phyloP scores from a whole-genome alignment of 495 filamentous ascomycete genomes.

The Penicillium lagena region DNA sequence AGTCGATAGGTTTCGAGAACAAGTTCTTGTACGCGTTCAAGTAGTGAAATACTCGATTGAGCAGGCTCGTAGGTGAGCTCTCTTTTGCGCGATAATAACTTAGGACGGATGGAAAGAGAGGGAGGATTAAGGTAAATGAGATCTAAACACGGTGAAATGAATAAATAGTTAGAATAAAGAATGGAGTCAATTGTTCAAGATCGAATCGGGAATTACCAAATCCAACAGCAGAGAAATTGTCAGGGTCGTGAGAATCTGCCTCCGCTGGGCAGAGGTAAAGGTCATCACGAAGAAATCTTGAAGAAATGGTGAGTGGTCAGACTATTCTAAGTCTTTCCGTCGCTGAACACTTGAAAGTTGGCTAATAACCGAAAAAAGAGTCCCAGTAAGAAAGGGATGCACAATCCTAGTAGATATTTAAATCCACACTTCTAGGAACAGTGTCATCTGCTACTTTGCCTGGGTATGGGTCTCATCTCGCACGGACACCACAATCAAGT shows the following conservation, averaged over 20 bases:
- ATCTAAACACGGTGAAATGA: conserved; percentile 43
- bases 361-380: no score
- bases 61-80: conserved; percentile 51
- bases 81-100: conserved; percentile 81
- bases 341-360: no score
- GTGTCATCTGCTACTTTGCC: no score
- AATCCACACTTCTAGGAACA: no score
- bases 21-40: conserved; percentile 93
- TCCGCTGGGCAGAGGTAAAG: neutral
- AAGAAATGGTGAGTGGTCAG: no score
- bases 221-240: conserved; percentile 68
- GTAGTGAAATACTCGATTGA: conserved; percentile 71
- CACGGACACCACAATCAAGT: no score
- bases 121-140: conserved; percentile 95
- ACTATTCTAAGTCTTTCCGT: no score
- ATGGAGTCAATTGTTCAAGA: conserved; percentile 23
- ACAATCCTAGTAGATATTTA: no score
- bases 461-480: no score
- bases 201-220: conserved; percentile 44
- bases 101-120: conserved; percentile 88
- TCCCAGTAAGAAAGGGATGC: no score
- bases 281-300: neutral
- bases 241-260: conserved; percentile 66
- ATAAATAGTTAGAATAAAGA: neutral
- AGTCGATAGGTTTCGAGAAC: conserved; percentile 89